Base-by-base conservation (phyloP, 176 grass and related monocot genomes). In the Triticum urartu region DNA sequence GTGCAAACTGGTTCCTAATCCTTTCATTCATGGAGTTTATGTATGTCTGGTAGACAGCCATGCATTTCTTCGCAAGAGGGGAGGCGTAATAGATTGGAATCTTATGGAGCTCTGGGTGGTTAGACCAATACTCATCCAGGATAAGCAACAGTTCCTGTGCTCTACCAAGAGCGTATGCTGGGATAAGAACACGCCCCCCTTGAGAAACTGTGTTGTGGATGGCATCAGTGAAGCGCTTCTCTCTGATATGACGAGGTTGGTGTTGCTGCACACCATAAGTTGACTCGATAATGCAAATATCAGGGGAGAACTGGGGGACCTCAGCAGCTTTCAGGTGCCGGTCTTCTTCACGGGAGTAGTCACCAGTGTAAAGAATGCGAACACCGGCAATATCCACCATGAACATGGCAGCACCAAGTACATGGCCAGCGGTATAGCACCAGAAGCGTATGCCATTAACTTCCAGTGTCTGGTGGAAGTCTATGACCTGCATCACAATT, bases 371-470 rank as follows among this genome's bases (percentile, higher is more conserved):
- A 50, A 98, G 97, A 70, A 98, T 87, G 69, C 94, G 90, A 56
- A 95, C 90, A 21, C 97, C 94, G 26, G 97, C 97, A 88, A 98
- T 98, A 79, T 98, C 94, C 26, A 98, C 97, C 97, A 98, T 96
- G 88, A 98, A 98, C 97, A 98, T 98, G 34, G 97, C 97, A 36
- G 97, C 94, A 73, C 94, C 94, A 40, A 98, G 94, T 30, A 98
- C 97, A 88, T 98, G 97, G 56, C 92, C 92, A 50, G 97, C 97
- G 28, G 92, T 98, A 64, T 98, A 98, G 85, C 97, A 98, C 97
- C 97, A 98, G 80, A 98, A 98, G 15, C 97, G 93, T 81, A 98
- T 96, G 28, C 92, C 97, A 82, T 98, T 96, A 64, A 94, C 94
- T 86, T 98, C 97, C 33, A 96, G 54, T 13, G 97, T 98, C 67